Evolutionary conservation across 805 yeast genomes (phyloP), one percentile per base, ranked within the genome.

Genomic region (Metahyphopichia silvanorum): DNA sequence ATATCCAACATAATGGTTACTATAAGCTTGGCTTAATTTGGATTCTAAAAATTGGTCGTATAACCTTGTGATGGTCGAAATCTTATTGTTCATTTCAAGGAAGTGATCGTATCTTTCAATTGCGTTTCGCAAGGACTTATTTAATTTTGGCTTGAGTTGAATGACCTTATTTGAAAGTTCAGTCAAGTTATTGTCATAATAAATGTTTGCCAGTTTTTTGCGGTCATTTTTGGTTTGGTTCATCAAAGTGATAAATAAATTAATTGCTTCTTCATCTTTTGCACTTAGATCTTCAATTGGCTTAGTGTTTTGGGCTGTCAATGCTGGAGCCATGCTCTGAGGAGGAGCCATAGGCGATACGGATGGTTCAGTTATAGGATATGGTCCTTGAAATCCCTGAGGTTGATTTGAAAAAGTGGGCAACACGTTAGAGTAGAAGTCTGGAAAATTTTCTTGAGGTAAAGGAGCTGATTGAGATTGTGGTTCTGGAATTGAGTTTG

Each of bases 71-170:
- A 86, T 80, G 4, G 87, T 79, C 34, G 84, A 80, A 34, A 88
- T 72, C 47, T 88, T 86, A 29, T 82, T 75, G 58, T 84, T 86
- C 76, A 85, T 67, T 29, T 83, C 86, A 41, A 83, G 71, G 40
- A 80, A 71, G 14, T 60, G 55, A 32, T 86, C 91, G 47, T 86
- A 76, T 42, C 75, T 79, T 22, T 72, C 70, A 20, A 73, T 69
- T 2, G 86, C 66, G 18, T 71, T 75, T 27, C 76, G 69, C 19
- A 85, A 57, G 10, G 82, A 72, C 26, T 67, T 66, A 34, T 80
- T 79, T 27, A 86, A 53, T 46, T 82, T 86, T 3, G 95, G 93
- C 37, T 82, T 77, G 33, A 84, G 54, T 8, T 71, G 66, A 15
- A 76, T 57, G 4, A 87, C 76, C 27, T 74, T 76, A 13, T 74